Evolutionary conservation across 2,329 filamentous ascomycete species (phyloP).

Genomic region (Arthrobotrys musiformis): DNA sequence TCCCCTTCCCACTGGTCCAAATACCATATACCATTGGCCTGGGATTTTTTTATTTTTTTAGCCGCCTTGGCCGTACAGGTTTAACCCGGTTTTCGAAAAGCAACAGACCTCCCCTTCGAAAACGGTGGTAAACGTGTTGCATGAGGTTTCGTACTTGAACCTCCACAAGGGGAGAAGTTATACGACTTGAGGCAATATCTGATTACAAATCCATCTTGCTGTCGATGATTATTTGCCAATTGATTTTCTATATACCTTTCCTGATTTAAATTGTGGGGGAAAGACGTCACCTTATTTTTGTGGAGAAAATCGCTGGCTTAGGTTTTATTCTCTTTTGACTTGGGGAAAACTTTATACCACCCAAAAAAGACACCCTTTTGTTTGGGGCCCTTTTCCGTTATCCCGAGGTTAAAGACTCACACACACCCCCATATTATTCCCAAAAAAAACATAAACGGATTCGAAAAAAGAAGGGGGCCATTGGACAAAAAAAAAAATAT

Average conservation of each 20-base stretch:
- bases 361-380: background rate
- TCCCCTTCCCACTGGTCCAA: background rate
- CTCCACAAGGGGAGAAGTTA: background rate
- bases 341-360: slow-evolving; percentile 2
- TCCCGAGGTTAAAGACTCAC: slow-evolving; percentile 26
- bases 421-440: background rate
- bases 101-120: slow-evolving; percentile 15
- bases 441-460: background rate
- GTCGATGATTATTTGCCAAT: background rate
- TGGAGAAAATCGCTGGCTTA: slow-evolving; percentile 8
- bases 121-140: background rate
- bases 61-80: slow-evolving; percentile 38
- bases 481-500: background rate
- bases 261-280: slow-evolving; percentile 10
- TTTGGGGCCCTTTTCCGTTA: background rate
- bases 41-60: slow-evolving; percentile 51
- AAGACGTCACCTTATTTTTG: background rate
- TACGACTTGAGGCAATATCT: background rate
- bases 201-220: background rate
- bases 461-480: background rate
- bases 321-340: background rate
- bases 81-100: slow-evolving; percentile 46
- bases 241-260: background rate
- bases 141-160: background rate
- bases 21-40: slow-evolving; percentile 20